Evolutionary conservation across 2,329 filamentous ascomycete species (phyloP).

Genomic region (Fusarium mundagurra): DNA sequence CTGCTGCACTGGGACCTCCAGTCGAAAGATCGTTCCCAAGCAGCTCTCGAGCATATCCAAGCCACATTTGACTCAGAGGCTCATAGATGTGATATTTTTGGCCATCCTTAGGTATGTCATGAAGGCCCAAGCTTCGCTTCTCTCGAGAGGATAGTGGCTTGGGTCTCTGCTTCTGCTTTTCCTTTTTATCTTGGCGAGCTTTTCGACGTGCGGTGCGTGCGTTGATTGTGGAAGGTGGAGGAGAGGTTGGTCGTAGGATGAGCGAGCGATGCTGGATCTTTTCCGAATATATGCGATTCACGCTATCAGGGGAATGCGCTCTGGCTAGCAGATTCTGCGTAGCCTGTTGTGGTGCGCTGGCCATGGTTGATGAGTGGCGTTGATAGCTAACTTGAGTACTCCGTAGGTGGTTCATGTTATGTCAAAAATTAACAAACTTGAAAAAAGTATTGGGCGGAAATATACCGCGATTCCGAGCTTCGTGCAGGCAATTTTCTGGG

Average conservation of each 20-base stretch:
- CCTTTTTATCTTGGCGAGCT: slow-evolving; percentile 57
- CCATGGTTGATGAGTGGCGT: slow-evolving; percentile 44
- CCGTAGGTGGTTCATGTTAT: not conserved
- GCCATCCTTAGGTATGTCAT: slow-evolving; percentile 76
- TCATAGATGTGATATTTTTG: slow-evolving; percentile 76
- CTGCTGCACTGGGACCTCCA: slow-evolving; percentile 69
- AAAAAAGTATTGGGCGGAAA: slow-evolving; percentile 28
- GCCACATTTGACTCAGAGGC: slow-evolving; percentile 82
- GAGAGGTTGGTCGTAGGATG: slow-evolving; percentile 79
- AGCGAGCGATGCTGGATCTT: slow-evolving; percentile 86
- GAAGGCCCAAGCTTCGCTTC: slow-evolving; percentile 76
- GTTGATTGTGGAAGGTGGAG: slow-evolving; percentile 63
- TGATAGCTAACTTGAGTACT: not conserved
- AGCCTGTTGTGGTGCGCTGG: slow-evolving; percentile 50
- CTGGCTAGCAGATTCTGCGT: slow-evolving; percentile 76
- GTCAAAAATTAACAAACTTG: not conserved
- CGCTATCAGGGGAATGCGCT: slow-evolving; percentile 80
- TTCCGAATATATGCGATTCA: slow-evolving; percentile 78
- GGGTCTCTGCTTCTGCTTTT: slow-evolving; percentile 61
- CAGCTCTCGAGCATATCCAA: slow-evolving; percentile 84
- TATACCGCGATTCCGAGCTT: slow-evolving; percentile 17
- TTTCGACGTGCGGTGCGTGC: slow-evolving; percentile 67
- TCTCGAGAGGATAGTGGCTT: slow-evolving; percentile 82
- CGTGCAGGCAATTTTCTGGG: slow-evolving; percentile 27
- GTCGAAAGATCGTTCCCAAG: slow-evolving; percentile 69